Base-by-base conservation (phyloP, 1,284 basidiomycete species). In the Austropuccinia psidii region DNA sequence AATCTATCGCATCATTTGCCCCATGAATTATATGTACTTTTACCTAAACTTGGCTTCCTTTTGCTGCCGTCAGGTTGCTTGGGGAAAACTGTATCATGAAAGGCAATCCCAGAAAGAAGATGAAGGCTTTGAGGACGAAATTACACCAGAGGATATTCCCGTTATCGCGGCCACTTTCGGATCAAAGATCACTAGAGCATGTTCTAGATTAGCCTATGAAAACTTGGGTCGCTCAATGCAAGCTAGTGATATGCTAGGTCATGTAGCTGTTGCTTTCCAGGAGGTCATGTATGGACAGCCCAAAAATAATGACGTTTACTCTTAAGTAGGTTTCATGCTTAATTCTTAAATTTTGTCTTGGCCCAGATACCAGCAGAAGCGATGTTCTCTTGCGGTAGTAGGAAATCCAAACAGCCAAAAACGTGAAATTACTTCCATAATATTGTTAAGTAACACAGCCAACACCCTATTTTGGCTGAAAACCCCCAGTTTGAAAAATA, bases 101-200 rank as follows among this genome's bases (percentile, higher is more conserved):
- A 19, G 41, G 27, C 50, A 58, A 49, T n/a, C 33, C 15, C 52
- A 49, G 24, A 60, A 31, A n/a, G 11, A 13, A 17, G 31, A 57
- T 19, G 49, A 60, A 37, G 35, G 17, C 9, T 19, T 45, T 21
- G 67, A 60, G 3, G 37, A 60, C 41, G 41, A 31, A 79, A 83
- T 58, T 76, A 80, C 62, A 9, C 85, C 61, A 84, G 84, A 75
- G 85, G 76, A 79, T 45, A 79, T 97, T 76, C 90, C 93, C 0
- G 82, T 96, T 9, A 82, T 97, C 2, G 91, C 93, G 0, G 91
- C 93, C 0, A 85, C 90, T n/a, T 93, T 88, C 0, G 95, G 88
- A 0, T 90, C 90, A 35, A 87, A 92, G 79, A 87, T 97, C 9
- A 97, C 94, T 9, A 86, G 95, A 7, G 88, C 87, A 0, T 86